A percentile compares a stretch with the other conserved stretches of the same genome.
phyloP scores from a whole-genome alignment of 1,284 basidiomycete species.

The Tetrapyrgos nigripes region DNA sequence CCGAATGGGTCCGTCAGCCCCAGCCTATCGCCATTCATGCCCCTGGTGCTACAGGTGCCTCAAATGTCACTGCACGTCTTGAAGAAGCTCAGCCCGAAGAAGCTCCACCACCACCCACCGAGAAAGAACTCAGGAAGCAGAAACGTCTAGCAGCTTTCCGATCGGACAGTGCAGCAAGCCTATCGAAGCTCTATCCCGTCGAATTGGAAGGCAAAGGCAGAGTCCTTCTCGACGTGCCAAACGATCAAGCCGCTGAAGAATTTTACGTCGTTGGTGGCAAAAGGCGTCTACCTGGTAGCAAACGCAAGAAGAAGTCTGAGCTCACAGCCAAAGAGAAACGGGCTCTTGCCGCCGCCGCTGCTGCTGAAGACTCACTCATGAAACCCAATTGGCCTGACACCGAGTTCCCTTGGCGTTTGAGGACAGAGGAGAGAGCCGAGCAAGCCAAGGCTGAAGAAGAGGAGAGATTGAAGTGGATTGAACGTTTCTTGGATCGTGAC shows the following conservation, averaged over 20 bases:
- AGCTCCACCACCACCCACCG: conserved; percentile 46
- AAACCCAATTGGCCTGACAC: conserved; percentile 78
- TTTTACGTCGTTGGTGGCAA: conserved; percentile 37
- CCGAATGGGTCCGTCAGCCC: conserved; percentile 59
- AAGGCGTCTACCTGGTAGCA: conserved; percentile 33
- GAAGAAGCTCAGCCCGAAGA: conserved; percentile 43
- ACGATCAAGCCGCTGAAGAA: conserved; percentile 33
- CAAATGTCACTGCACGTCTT: conserved; percentile 39
- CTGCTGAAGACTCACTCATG: conserved; percentile 33
- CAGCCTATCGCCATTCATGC: conserved; percentile 50
- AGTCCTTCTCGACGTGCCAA: conserved; percentile 60
- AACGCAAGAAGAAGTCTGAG: conserved; percentile 43
- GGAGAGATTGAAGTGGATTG: conserved; percentile 63
- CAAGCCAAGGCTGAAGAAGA: conserved; percentile 57
- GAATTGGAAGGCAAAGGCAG: conserved; percentile 71
- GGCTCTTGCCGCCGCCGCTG: conserved; percentile 22
- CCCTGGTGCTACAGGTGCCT: conserved; percentile 44
- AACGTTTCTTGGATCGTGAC: conserved; percentile 64
- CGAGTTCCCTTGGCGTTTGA: conserved; percentile 76
- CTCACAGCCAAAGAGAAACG: conserved; percentile 33
- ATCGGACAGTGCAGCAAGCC: conserved; percentile 24
- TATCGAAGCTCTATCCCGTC: conserved; percentile 57
- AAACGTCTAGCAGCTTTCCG: conserved; percentile 69
- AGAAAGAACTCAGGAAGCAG: conserved; percentile 68
- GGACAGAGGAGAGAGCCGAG: conserved; percentile 58